A percentile compares a stretch with the other conserved stretches of the same genome.
These are phyloP conservation scores for Verticillium zaregamsianum DNA, from an alignment of 2,329 filamentous ascomycete species.

Conservation along the genomic window DNA sequence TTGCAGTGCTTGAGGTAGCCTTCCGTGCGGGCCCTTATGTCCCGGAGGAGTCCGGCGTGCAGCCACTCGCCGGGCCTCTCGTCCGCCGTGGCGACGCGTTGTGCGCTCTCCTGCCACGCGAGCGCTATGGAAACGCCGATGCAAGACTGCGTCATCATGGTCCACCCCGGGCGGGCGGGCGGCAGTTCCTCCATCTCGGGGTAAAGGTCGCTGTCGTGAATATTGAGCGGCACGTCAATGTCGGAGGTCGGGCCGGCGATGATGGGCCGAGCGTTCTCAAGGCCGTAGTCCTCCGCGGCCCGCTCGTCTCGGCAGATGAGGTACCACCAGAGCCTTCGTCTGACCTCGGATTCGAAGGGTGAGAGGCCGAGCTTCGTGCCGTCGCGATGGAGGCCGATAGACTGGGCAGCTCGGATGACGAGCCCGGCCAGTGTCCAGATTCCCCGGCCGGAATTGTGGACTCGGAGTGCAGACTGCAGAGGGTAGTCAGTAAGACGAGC, in stretches of 20 bases:
- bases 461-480: constrained; percentile 23
- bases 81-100: constrained; percentile 14
- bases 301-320: constrained; percentile 48
- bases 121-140: constrained; percentile 46
- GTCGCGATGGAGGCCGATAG: constrained; percentile 49
- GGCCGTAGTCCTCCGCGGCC: constrained; percentile 54
- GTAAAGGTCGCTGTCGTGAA: constrained; percentile 48
- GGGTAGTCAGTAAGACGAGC: constrained; percentile 4
- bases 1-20: constrained; percentile 46
- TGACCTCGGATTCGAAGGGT: constrained; percentile 48
- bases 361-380: constrained; percentile 23
- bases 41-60: constrained; percentile 35
- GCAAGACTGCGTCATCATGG: constrained; percentile 52
- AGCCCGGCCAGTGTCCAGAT: constrained; percentile 38
- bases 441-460: constrained; percentile 26
- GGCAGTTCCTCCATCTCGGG: constrained; percentile 45
- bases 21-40: constrained; percentile 39
- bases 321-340: constrained; percentile 52
- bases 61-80: constrained; percentile 19
- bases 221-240: constrained; percentile 50
- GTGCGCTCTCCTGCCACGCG: constrained; percentile 17
- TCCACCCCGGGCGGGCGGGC: constrained; percentile 44
- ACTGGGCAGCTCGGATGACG: constrained; percentile 41
- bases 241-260: constrained; percentile 38
- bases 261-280: constrained; percentile 15